Evolutionary conservation across 495 filamentous ascomycete species (phyloP).

Genomic region (Hypoxylon trugodes): DNA sequence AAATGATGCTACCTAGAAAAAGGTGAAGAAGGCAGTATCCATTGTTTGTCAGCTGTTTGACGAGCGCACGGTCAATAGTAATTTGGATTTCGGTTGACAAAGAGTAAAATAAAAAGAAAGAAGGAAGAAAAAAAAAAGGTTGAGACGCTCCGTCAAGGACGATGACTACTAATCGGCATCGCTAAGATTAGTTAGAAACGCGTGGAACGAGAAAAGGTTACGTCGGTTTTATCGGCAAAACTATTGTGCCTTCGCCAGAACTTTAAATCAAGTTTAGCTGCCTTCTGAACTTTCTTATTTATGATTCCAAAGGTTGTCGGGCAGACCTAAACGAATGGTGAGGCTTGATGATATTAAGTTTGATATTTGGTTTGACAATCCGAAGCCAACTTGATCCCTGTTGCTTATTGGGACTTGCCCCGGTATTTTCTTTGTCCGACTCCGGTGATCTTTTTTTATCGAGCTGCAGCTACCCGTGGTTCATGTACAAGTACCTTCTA

Average conservation of each 20-base stretch:
- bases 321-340: constrained; percentile 10
- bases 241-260: no score
- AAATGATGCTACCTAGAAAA: constrained; percentile 14
- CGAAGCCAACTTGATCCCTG: no score
- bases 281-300: neutral
- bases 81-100: neutral
- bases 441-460: constrained; percentile 10
- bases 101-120: constrained; percentile 2
- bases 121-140: neutral
- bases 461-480: neutral
- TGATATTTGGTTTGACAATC: constrained; percentile 16
- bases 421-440: constrained; percentile 16
- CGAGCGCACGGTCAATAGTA: neutral
- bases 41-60: constrained; percentile 7
- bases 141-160: constrained; percentile 19
- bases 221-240: neutral
- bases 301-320: no score
- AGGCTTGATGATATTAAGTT: neutral
- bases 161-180: constrained; percentile 26
- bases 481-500: neutral
- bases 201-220: neutral
- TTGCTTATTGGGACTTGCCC: neutral
- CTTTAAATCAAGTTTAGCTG: no score
- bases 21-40: constrained; percentile 1
- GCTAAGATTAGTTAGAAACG: constrained; percentile 16